Evolutionary conservation across 495 filamentous ascomycete genomes (phyloP), one percentile per base, ranked within the genome.

Genomic region (Pyrenopolyporus hunteri): DNA sequence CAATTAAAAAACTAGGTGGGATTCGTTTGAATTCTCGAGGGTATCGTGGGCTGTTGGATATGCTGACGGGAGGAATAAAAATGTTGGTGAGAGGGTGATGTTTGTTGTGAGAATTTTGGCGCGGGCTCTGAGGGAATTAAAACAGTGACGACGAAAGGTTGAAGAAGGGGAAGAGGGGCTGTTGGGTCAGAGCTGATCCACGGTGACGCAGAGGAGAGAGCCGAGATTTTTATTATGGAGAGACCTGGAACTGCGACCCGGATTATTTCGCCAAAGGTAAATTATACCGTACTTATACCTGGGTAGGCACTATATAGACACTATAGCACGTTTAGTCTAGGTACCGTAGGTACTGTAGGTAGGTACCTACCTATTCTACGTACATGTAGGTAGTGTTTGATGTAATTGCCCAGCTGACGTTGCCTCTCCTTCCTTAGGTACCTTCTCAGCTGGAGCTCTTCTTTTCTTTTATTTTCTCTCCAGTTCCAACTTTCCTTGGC

Each of bases 121-220:
- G 55, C 54, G 48, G 37, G 33, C 13, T 56, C 62, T 65, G 62
- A 59, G 62, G 62, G 62, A 65, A 65, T 65, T 56, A 59, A 65
- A 59, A 51, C 26, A 46, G 22, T 47, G 32, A 65, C 37, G 37
- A 51, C 49, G 44, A 45, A 64, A 40, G 48, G 55, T 48, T 45
- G 44, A 56, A 56, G 13, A 35, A 44, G 46, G 25, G 25, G 35
- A 33, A 43, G 46, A 45, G 55, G 49, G 44, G 47, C 31, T 48
- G n/a, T 33, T 48, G 16, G 61, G 54, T 53, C 43, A 49, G 45
- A 48, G 16, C 17, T 43, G 49, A 55, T 59, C 61, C 61, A 64
- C 61, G 61, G 61, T 64, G 61, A 64, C 61, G 61, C 61, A 64
- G 61, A 58, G 3, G 54, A 64, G 61, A 58, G 3, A 49, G 48